phyloP scores from a whole-genome alignment of 371 early-diverging fungal genomes.

The Rhizopus delemar region DNA sequence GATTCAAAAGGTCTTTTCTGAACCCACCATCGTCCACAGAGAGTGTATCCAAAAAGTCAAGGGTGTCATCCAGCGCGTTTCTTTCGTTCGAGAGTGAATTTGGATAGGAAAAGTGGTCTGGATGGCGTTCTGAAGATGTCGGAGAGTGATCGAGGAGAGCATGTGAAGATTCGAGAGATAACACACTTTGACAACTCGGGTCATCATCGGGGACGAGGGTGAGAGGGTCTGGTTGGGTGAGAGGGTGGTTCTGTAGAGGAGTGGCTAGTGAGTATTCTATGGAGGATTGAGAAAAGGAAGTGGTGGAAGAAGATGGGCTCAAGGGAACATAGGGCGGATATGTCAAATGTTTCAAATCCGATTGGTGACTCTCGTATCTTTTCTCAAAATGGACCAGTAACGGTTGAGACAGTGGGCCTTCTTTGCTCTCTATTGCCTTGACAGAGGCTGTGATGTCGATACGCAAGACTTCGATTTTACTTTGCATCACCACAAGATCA shows the following conservation, averaged over 20 bases:
- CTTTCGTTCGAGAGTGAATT: not conserved
- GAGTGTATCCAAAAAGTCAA: conserved; percentile 17
- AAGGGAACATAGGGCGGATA: no score
- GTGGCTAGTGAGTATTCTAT: no score
- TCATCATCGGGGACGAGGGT: not conserved
- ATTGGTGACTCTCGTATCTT: not conserved
- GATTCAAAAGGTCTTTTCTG: conserved; percentile 9
- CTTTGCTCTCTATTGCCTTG: not conserved
- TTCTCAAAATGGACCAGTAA: not conserved
- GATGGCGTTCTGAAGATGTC: not conserved
- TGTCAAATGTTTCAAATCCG: not conserved
- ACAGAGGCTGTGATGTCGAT: not conserved
- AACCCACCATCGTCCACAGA: conserved; percentile 17
- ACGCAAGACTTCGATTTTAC: not conserved
- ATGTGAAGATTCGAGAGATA: not conserved
- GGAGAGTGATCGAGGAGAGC: not conserved
- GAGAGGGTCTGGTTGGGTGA: not conserved
- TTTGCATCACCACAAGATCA: not conserved
- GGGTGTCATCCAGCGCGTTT: conserved; percentile 23
- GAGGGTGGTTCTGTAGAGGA: no score
- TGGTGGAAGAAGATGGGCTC: no score
- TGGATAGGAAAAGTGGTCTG: not conserved
- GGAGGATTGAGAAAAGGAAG: no score
- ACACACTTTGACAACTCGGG: not conserved
- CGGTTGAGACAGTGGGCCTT: not conserved